Evolutionary conservation across 768 basidiomycete genomes (phyloP).

Genomic region (Termitomyces sp.): DNA sequence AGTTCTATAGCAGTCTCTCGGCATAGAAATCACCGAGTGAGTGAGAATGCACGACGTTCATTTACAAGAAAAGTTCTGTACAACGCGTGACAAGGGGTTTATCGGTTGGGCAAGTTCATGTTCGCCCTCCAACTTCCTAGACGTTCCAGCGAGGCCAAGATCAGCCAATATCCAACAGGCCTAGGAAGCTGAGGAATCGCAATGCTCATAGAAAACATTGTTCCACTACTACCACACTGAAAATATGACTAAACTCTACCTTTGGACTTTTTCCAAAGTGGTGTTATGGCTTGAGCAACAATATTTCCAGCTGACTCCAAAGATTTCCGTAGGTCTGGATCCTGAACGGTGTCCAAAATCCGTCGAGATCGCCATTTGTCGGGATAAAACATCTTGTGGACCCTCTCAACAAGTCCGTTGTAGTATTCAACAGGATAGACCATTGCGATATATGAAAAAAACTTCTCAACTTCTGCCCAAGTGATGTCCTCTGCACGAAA

Average conservation of each 20-base stretch:
- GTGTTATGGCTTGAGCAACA: slow-evolving; percentile 58
- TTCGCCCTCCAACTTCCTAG: too few species aligned
- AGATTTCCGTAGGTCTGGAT: slow-evolving; percentile 38
- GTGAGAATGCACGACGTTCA: too few species aligned
- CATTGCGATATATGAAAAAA: slow-evolving; percentile 39
- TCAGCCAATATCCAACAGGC: too few species aligned
- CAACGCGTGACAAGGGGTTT: too few species aligned
- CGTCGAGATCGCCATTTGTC: slow-evolving; percentile 6
- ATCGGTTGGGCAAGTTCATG: too few species aligned
- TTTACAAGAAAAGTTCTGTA: too few species aligned
- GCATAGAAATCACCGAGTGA: too few species aligned
- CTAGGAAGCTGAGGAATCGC: too few species aligned
- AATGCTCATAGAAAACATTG: too few species aligned
- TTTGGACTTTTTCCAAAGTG: slow-evolving; percentile 39
- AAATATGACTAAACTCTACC: not conserved
- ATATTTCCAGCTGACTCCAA: slow-evolving; percentile 53
- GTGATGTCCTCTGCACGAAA: slow-evolving; percentile 15
- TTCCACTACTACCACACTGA: too few species aligned
- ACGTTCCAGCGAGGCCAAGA: too few species aligned
- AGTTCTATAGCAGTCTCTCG: too few species aligned
- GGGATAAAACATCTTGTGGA: slow-evolving; percentile 30
- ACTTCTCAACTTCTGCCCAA: slow-evolving; percentile 54
- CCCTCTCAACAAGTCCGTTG: slow-evolving; percentile 48
- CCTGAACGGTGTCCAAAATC: slow-evolving; percentile 19
- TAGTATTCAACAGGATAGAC: slow-evolving; percentile 42